Conservation (phyloP, 805 yeast species). For the Nakazawaea sp. region DNA sequence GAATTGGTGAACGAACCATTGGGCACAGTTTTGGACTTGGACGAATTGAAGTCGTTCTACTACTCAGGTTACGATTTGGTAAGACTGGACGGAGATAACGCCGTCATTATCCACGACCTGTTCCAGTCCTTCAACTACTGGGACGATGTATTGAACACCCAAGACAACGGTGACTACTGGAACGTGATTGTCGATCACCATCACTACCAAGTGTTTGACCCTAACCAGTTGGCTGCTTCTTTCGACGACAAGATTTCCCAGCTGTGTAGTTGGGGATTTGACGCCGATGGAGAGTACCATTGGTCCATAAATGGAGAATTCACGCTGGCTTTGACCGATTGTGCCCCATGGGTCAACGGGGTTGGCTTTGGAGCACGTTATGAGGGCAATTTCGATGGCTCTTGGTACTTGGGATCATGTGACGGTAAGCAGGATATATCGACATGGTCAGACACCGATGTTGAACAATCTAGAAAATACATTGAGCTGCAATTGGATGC, state of each 20-base stretch:
- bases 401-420: slow-evolving; percentile 39
- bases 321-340: slow-evolving; percentile 67
- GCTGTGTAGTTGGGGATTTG: slow-evolving; percentile 44
- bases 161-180: slow-evolving; percentile 32
- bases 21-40: slow-evolving; percentile 42
- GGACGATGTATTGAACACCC: slow-evolving; percentile 34
- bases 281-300: slow-evolving; percentile 29
- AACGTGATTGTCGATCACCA: slow-evolving; percentile 83
- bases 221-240: slow-evolving; percentile 46
- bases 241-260: slow-evolving; percentile 56
- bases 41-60: slow-evolving; percentile 32
- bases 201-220: slow-evolving; percentile 80
- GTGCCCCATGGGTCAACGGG: slow-evolving; percentile 66
- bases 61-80: slow-evolving; percentile 34
- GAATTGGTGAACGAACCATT: slow-evolving; percentile 71
- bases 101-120: slow-evolving; percentile 61
- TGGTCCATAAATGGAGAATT: slow-evolving; percentile 64
- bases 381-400: slow-evolving; percentile 39
- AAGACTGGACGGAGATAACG: slow-evolving; percentile 30
- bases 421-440: slow-evolving; percentile 26
- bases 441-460: slow-evolving; percentile 37
- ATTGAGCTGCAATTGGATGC: slow-evolving; percentile 56
- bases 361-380: slow-evolving; percentile 61
- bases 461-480: slow-evolving; percentile 39
- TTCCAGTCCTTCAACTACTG: slow-evolving; percentile 50